Evolutionary conservation across 2,329 filamentous ascomycete species (phyloP).

Genomic region (Lachnellula hyalina): DNA sequence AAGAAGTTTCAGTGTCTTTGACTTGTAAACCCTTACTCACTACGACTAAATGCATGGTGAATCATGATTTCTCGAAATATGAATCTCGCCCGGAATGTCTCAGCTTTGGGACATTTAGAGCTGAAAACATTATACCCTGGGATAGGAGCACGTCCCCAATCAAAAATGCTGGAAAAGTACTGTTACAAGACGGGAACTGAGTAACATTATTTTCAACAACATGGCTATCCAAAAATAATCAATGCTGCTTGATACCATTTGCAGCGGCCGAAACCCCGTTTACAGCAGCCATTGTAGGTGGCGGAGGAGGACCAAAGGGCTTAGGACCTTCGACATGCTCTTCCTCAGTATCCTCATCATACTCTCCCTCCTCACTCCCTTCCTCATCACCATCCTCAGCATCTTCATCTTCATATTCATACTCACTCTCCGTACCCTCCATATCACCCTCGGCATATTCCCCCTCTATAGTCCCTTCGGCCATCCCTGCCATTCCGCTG

Average conservation of each 20-base stretch:
- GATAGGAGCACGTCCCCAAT: background rate
- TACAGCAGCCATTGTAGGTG: conserved; percentile 24
- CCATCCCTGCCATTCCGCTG: conserved; percentile 56
- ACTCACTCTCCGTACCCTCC: conserved; percentile 57
- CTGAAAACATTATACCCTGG: too few relatives aligned
- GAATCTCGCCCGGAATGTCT: too few relatives aligned
- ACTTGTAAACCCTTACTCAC: too few relatives aligned
- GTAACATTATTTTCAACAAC: background rate
- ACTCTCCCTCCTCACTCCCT: conserved; percentile 36
- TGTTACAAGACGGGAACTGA: background rate
- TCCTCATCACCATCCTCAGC: conserved; percentile 54
- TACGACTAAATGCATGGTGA: too few relatives aligned
- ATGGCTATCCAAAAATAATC: conserved; percentile 4
- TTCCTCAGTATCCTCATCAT: conserved; percentile 41
- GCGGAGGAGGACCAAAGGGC: conserved; percentile 30
- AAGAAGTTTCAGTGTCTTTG: too few relatives aligned
- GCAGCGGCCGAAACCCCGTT: conserved; percentile 20
- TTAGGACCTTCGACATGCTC: conserved; percentile 29
- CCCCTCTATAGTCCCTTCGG: conserved; percentile 49
- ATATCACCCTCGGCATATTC: conserved; percentile 51
- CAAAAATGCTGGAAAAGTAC: background rate
- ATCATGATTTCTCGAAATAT: too few relatives aligned
- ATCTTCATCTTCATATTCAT: conserved; percentile 58
- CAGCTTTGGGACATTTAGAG: too few relatives aligned
- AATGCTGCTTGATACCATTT: conserved; percentile 28